Evolutionary conservation across 2,329 filamentous ascomycete species (phyloP).

Genomic region (Paraconiothyrium sp.): DNA sequence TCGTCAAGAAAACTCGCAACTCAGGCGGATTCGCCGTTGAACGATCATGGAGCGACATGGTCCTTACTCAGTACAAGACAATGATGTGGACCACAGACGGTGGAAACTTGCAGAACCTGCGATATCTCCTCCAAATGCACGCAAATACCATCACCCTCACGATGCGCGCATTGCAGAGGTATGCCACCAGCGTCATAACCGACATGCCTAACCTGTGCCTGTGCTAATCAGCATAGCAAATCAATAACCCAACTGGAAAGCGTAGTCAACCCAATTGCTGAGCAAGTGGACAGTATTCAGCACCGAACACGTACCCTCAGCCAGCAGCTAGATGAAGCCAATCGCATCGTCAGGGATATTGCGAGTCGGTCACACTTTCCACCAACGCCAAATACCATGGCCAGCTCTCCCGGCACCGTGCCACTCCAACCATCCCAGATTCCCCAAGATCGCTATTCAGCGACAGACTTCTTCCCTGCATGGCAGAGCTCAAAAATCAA

Average conservation of each 20-base stretch:
- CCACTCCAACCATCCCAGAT: background rate
- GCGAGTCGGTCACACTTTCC: slow-evolving; percentile 24
- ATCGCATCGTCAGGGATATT: slow-evolving; percentile 40
- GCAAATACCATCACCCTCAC: slow-evolving; percentile 51
- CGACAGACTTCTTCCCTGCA: slow-evolving; percentile 17
- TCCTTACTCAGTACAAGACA: slow-evolving; percentile 53
- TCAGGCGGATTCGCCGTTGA: slow-evolving; percentile 54
- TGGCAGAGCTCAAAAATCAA: slow-evolving; percentile 17
- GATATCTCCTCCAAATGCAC: slow-evolving; percentile 55
- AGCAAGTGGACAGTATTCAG: slow-evolving; percentile 45
- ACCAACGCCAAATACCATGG: slow-evolving; percentile 23
- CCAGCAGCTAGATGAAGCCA: slow-evolving; percentile 43
- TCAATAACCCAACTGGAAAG: slow-evolving; percentile 45
- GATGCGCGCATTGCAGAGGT: slow-evolving; percentile 55
- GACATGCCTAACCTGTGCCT: background rate
- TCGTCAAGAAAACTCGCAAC: slow-evolving; percentile 54
- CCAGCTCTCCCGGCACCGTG: slow-evolving; percentile 18
- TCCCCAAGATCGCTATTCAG: slow-evolving; percentile 5
- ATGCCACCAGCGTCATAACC: background rate
- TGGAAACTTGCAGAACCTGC: slow-evolving; percentile 52
- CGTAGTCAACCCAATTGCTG: slow-evolving; percentile 42
- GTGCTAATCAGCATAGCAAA: slow-evolving; percentile 38
- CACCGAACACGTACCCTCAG: slow-evolving; percentile 31
- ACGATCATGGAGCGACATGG: slow-evolving; percentile 55
- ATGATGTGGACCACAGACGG: slow-evolving; percentile 59